These are phyloP conservation scores for Giardia muris DNA, from an alignment of 208 protist genomes.

Conservation along the genomic window DNA sequence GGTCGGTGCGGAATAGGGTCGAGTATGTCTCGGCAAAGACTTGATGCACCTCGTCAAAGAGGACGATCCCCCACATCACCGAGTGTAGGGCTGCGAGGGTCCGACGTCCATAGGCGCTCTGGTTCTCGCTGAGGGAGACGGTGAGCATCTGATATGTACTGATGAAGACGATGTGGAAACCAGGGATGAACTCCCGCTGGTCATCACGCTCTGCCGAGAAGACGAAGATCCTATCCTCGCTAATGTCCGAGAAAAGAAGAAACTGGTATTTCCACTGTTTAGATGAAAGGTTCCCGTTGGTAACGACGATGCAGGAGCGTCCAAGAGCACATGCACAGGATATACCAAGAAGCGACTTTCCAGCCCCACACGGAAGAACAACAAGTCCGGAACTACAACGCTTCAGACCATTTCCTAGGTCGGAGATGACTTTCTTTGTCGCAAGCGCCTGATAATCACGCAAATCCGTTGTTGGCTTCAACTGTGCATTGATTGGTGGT, in stretches of 20 bases:
- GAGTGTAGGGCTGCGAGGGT: neutral
- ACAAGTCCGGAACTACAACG: conserved; percentile 16
- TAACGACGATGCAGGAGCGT: conserved; percentile 6
- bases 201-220: conserved; percentile 15
- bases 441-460: neutral
- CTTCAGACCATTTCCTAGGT: neutral
- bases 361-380: conserved; percentile 10
- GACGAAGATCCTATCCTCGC: neutral
- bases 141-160: conserved; percentile 25
- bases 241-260: conserved; percentile 11
- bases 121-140: no score
- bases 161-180: conserved; percentile 25
- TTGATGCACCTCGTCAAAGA: conserved; percentile 22
- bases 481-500: neutral
- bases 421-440: conserved; percentile 11
- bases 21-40: conserved; percentile 1
- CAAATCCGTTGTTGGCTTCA: conserved; percentile 17
- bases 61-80: conserved; percentile 20
- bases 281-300: conserved; percentile 12
- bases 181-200: conserved; percentile 15
- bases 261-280: conserved; percentile 19
- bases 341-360: conserved; percentile 20
- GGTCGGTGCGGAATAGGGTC: neutral
- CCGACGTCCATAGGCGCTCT: neutral
- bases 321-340: neutral